phyloP scores from a whole-genome alignment of 2,329 filamentous ascomycete species.

The Aspergillus intermedius region DNA sequence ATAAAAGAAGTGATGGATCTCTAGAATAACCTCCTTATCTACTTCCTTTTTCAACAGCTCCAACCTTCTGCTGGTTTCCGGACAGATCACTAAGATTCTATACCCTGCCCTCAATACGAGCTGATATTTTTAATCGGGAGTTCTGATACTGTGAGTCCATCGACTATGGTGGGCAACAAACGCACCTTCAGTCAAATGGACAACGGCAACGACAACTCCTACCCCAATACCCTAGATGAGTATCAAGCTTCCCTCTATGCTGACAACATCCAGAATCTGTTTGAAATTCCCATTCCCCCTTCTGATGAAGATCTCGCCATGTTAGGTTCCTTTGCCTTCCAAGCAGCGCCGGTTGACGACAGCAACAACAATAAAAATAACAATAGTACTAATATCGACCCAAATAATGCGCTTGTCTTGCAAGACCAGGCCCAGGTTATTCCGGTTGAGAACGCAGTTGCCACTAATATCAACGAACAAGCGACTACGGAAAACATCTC shows the following conservation, averaged over 20 bases:
- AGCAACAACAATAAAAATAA: not conserved
- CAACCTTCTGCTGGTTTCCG: too few relatives aligned
- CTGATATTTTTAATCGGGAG: not conserved
- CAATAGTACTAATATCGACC: not conserved
- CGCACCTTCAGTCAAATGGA: not conserved
- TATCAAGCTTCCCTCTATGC: not conserved
- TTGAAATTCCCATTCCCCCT: too few relatives aligned
- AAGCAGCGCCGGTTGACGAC: not conserved
- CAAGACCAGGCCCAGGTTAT: not conserved
- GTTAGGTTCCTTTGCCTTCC: not conserved
- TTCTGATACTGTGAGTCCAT: not conserved
- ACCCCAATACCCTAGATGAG: not conserved
- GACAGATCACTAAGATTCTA: too few relatives aligned
- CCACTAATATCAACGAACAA: not conserved
- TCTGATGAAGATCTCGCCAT: too few relatives aligned
- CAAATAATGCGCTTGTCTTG: not conserved
- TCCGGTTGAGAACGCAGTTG: not conserved
- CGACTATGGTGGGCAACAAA: conserved; percentile 1
- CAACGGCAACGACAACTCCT: not conserved
- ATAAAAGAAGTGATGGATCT: not conserved
- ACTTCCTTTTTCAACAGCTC: too few relatives aligned
- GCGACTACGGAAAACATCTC: not conserved
- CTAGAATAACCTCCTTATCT: too few relatives aligned
- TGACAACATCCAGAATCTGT: not conserved
- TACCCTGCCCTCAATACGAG: too few relatives aligned